A percentile compares a stretch with the other conserved stretches of the same genome.
Conservation (phyloP, 768 basidiomycete species). For the Psilocybe cubensis region DNA sequence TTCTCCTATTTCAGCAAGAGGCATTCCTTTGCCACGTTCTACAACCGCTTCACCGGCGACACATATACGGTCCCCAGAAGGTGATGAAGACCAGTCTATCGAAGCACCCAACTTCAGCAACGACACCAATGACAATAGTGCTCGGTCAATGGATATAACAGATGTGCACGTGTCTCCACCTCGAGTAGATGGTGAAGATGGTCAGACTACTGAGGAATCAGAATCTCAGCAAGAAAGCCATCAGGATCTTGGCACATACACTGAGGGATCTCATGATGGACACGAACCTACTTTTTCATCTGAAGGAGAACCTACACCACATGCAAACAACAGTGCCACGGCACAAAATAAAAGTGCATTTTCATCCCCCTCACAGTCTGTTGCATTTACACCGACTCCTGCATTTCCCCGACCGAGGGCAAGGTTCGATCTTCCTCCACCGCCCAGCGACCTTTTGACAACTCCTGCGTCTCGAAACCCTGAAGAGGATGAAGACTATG, state of each 20-base stretch:
- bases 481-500: slow-evolving; percentile 24
- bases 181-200: slow-evolving; percentile 26
- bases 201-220: slow-evolving; percentile 18
- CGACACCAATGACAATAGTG: slow-evolving; percentile 35
- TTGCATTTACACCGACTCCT: slow-evolving; percentile 71
- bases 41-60: slow-evolving; percentile 51
- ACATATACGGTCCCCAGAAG: slow-evolving; percentile 28
- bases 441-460: slow-evolving; percentile 42
- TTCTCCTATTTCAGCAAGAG: slow-evolving; percentile 50
- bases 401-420: slow-evolving; percentile 64
- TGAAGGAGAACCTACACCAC: slow-evolving; percentile 52
- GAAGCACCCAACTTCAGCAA: slow-evolving; percentile 28
- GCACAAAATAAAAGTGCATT: slow-evolving; percentile 39
- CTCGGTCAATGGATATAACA: slow-evolving; percentile 56
- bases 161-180: slow-evolving; percentile 53
- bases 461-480: slow-evolving; percentile 33
- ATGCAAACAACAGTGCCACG: slow-evolving; percentile 28
- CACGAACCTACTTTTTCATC: slow-evolving; percentile 76
- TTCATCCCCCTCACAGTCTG: slow-evolving; percentile 59
- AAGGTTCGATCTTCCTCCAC: slow-evolving; percentile 58
- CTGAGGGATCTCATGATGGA: slow-evolving; percentile 24
- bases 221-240: slow-evolving; percentile 27
- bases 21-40: slow-evolving; percentile 57
- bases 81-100: slow-evolving; percentile 19
- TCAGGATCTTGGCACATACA: slow-evolving; percentile 15